Percentiles rank a stretch among this genome's conserved stretches.
phyloP scores from a whole-genome alignment of 208 protist genomes.

The Trypanosoma cruzi region DNA sequence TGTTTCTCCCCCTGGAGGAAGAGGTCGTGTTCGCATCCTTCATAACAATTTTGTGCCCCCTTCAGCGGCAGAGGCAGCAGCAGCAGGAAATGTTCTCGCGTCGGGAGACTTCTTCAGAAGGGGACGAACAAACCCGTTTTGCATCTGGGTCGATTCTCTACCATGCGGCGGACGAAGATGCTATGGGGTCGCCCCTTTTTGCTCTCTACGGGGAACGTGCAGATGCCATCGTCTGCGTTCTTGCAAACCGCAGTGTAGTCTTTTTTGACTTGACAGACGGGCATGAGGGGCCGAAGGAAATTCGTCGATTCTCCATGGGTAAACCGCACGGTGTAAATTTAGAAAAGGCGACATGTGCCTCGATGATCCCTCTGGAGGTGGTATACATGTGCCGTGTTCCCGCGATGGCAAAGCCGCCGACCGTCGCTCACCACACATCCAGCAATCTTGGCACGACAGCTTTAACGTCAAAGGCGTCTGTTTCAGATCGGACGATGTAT shows the following conservation, averaged over 20 bases:
- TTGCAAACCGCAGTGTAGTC: slow-evolving; percentile 47
- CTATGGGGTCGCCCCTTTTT: slow-evolving; percentile 35
- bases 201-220: slow-evolving; percentile 44
- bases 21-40: slow-evolving; percentile 37
- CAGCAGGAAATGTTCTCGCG: background rate
- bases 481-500: slow-evolving; percentile 27
- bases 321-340: background rate
- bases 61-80: background rate
- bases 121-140: background rate
- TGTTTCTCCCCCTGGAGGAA: slow-evolving; percentile 38
- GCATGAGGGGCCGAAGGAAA: slow-evolving; percentile 37
- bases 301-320: slow-evolving; percentile 40
- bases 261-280: slow-evolving; percentile 49
- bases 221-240: slow-evolving; percentile 50
- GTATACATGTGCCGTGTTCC: slow-evolving; percentile 44
- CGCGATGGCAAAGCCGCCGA: background rate
- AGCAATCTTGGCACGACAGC: background rate
- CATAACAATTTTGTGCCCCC: slow-evolving; percentile 23
- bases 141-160: background rate
- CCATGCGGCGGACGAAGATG: background rate
- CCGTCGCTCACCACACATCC: background rate
- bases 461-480: background rate
- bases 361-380: slow-evolving; percentile 64
- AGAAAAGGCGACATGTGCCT: slow-evolving; percentile 44
- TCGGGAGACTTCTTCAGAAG: background rate